Percentiles rank a stretch among this genome's conserved stretches.
Conservation (phyloP, 257 asterid species). For the Solanum pinnatisectum region DNA sequence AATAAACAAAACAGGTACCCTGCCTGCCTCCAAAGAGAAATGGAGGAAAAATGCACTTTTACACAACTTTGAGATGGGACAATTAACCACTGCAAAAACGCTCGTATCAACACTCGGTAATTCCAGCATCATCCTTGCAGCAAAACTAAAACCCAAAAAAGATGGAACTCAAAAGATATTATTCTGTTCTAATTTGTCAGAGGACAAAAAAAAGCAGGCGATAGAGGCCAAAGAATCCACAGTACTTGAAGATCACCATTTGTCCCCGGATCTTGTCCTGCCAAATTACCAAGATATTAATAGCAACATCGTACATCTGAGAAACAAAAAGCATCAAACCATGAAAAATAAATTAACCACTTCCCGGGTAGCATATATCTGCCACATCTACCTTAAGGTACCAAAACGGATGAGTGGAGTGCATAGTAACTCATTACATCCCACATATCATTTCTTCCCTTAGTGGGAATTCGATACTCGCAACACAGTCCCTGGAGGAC, state of each 20-base stretch:
- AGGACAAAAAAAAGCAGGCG: conserved; percentile 17
- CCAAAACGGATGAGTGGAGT: background rate
- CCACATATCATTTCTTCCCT: background rate
- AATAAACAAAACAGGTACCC: conserved; percentile 4
- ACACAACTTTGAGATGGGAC: conserved; percentile 33
- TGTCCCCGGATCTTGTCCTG: conserved; percentile 69
- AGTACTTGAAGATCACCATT: conserved; percentile 50
- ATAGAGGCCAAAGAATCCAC: conserved; percentile 25
- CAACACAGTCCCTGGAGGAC: background rate
- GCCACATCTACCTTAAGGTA: background rate
- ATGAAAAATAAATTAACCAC: background rate
- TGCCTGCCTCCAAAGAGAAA: conserved; percentile 17
- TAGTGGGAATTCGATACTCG: background rate
- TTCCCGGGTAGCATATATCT: background rate
- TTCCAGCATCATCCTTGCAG: conserved; percentile 42
- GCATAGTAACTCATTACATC: background rate
- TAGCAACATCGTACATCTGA: background rate
- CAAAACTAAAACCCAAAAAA: conserved; percentile 34
- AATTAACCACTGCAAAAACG: conserved; percentile 22
- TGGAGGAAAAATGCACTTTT: conserved; percentile 15
- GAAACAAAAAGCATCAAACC: background rate
- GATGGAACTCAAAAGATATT: conserved; percentile 36
- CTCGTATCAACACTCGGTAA: conserved; percentile 14
- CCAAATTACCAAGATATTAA: conserved; percentile 18
- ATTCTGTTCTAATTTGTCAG: conserved; percentile 45